Conservation (phyloP, 306 rosid species). For the Medicago truncatula region MtrunA17r5.0-ANR NC_053049.1:28734501-28735000, state of each 20-base stretch:
- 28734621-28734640: neutral
- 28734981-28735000: too few relatives aligned
- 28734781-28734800: neutral
- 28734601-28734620: neutral
- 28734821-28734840: neutral
- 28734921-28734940: too few relatives aligned
- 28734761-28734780: neutral
- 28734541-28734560: neutral
- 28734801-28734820: neutral
- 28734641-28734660: neutral
- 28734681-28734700: neutral
- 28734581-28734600: neutral
- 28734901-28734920: too few relatives aligned
- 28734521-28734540: neutral
- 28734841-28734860: neutral
- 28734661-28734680: neutral
- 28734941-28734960: too few relatives aligned
- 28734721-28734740: neutral
- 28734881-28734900: too few relatives aligned
- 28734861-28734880: too few relatives aligned
- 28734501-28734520: constrained; percentile 1
- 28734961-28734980: too few relatives aligned
- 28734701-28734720: neutral
- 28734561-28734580: neutral
- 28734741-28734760: neutral